Base-by-base conservation (phyloP, 2,329 filamentous ascomycete species). In the Mycogone perniciosa region DNA sequence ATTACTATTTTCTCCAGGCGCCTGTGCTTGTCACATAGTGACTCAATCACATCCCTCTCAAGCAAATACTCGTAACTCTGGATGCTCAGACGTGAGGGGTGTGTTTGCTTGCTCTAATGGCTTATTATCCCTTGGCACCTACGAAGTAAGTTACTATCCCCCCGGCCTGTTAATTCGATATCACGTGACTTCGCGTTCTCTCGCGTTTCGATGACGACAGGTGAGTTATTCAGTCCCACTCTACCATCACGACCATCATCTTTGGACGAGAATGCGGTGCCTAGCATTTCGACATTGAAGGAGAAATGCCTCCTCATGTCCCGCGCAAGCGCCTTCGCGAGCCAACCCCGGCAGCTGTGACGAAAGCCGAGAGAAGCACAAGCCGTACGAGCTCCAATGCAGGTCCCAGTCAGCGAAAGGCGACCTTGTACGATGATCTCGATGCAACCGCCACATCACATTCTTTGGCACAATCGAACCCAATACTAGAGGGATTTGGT, bases 301-400 rank as follows among this genome's bases (percentile, higher is more conserved):
- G 35, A 50, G 46, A 52, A 27, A 89, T 89, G 85, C 84, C 86
- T 61, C 85, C 86, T 27, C 71, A 79, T 57, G 74, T 88, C 11
- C 76, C 83, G 44, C 81, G 83, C 59, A 90, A 89, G 69, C 79
- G 84, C 54, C 60, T 81, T 57, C 79, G 76, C 54, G 78, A 63
- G 13, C 65, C 80, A 2, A 69, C 76, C 0, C 60, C 60, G 20
- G 62, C 61, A 39, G 56, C 59, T 39, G 52, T 59, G 29, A 41
- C 50, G 31, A 64, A 44, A 61, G 42, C 53, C 38, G 55, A 64
- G 42, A 67, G 70, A 56, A 41, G 42, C 27, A 50, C 44, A 50
- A 54, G 62, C 59, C 51, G 52, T 51, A 65, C 49, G 52, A 33
- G 45, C 31, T 20, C 46, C 13, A 58, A 50, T 40, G 55, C 54